These are phyloP conservation scores for Boletus insuetus DNA, from an alignment of 768 basidiomycete species.

Conservation along the genomic window DNA sequence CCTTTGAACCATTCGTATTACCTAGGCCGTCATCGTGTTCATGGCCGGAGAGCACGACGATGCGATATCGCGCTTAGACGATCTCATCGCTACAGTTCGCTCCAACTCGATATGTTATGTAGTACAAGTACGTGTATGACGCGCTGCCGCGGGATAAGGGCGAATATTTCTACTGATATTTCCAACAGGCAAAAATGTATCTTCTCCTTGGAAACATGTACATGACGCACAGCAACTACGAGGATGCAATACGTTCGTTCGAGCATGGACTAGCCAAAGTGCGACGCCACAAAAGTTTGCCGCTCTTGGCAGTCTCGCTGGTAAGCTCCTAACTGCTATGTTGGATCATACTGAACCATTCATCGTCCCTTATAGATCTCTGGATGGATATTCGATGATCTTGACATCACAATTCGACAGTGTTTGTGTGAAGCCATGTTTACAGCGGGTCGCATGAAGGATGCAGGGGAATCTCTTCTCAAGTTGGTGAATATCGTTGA, in stretches of 20 bases:
- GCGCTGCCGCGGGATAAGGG: neutral
- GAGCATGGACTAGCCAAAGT: neutral
- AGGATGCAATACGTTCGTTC: neutral
- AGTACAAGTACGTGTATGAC: neutral
- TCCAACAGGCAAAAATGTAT: neutral
- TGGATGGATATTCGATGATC: neutral
- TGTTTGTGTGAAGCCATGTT: neutral
- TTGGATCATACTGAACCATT: neutral
- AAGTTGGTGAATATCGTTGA: neutral
- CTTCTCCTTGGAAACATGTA: neutral
- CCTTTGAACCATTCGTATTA: neutral
- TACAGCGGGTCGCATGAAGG: neutral
- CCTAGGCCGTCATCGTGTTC: neutral
- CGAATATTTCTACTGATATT: neutral
- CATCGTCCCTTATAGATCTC: neutral
- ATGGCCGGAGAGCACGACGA: neutral
- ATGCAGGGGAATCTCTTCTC: neutral
- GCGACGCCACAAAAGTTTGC: neutral
- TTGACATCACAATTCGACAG: neutral
- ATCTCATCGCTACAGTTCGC: neutral
- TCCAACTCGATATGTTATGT: neutral
- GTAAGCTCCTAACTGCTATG: neutral
- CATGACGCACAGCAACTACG: neutral
- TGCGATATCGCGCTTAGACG: neutral
- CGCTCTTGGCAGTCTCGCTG: neutral